Evolutionary conservation across 1,284 basidiomycete genomes (phyloP), one percentile per base, ranked within the genome.

Genomic region (Mixia osmundae): DNA sequence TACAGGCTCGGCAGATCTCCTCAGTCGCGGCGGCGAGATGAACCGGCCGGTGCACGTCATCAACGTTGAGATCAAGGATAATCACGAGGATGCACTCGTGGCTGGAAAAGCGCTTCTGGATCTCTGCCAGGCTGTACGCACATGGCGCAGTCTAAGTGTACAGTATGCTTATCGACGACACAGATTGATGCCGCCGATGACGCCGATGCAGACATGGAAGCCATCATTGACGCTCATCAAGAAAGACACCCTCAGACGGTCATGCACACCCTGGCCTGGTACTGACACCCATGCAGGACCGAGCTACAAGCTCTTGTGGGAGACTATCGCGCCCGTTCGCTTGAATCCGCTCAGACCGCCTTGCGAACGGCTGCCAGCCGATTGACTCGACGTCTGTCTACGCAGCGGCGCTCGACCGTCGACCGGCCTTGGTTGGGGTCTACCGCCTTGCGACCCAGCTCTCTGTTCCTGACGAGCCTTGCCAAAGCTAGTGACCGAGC

Each of bases 21-120:
- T 97, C 41, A 62, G 65, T 27, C 68, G 82, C 43, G 85, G 83
- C 19, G 80, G 87, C 2, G 89, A 97, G 43, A 72, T 74, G 52
- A 95, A 87, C 59, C 72, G 76, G 38, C 73, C 83, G 0, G 85
- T 97, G 16, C 91, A 99, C 56, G 61, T 99, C 37, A 83, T 99
- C 56, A 99, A 99, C 57, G 69, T 97, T 42, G 91, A 99, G 55
- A 97, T 97, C 60, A 94, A 80, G 61, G 91, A 99, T 59, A 97
- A 94, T 52, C 89, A 95, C 50, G 91, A 97, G 62, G 91, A 97
- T 57, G 91, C 91, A 0, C 64, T 77, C 22, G 79, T 91, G 41
- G 91, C 91, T 11, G 89, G 89, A 10, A 79, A 76, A 55, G 85
- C 89, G 1, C 89, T 97, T 49, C 62, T 97, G 23, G 89, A 89